These are phyloP conservation scores for Clonostachys solani DNA, from an alignment of 2,329 filamentous ascomycete species.

Conservation along the genomic window DNA sequence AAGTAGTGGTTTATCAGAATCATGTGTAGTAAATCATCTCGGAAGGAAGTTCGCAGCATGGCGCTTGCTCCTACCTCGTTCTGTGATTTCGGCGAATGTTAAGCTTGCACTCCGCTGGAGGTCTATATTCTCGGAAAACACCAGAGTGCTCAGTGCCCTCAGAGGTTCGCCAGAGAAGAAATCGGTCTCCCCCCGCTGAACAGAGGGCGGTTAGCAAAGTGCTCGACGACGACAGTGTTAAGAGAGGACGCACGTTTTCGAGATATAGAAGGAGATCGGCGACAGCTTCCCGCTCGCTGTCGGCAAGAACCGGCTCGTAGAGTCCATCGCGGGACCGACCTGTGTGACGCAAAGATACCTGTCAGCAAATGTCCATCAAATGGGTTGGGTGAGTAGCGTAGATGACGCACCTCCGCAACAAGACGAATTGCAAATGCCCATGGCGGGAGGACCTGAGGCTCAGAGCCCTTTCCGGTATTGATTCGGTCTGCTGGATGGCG, in stretches of 20 bases:
- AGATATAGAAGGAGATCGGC: slow-evolving; percentile 93
- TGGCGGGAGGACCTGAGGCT: slow-evolving; percentile 25
- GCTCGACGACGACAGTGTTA: neutral
- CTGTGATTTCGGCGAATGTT: slow-evolving; percentile 98
- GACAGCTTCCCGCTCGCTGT: slow-evolving; percentile 95
- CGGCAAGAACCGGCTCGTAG: slow-evolving; percentile 84
- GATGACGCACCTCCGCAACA: slow-evolving; percentile 47
- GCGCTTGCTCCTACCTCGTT: slow-evolving; percentile 68
- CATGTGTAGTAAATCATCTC: neutral
- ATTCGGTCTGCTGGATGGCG: neutral
- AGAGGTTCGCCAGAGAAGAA: slow-evolving; percentile 97
- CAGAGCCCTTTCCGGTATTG: slow-evolving; percentile 1
- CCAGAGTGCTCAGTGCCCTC: slow-evolving; percentile 87
- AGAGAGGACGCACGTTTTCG: slow-evolving; percentile 70
- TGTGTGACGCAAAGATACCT: slow-evolving; percentile 18
- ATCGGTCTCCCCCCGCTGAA: slow-evolving; percentile 88
- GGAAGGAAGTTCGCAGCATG: neutral
- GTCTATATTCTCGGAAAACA: slow-evolving; percentile 98
- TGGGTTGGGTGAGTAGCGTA: neutral
- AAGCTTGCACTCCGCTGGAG: slow-evolving; percentile 94
- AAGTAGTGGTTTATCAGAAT: neutral
- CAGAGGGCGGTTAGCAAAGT: neutral
- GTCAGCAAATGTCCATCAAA: neutral
- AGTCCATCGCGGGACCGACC: slow-evolving; percentile 76
- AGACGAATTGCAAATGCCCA: slow-evolving; percentile 57